phyloP scores from a whole-genome alignment of 495 filamentous ascomycete genomes.

The Hyaloscypha variabilis region DNA sequence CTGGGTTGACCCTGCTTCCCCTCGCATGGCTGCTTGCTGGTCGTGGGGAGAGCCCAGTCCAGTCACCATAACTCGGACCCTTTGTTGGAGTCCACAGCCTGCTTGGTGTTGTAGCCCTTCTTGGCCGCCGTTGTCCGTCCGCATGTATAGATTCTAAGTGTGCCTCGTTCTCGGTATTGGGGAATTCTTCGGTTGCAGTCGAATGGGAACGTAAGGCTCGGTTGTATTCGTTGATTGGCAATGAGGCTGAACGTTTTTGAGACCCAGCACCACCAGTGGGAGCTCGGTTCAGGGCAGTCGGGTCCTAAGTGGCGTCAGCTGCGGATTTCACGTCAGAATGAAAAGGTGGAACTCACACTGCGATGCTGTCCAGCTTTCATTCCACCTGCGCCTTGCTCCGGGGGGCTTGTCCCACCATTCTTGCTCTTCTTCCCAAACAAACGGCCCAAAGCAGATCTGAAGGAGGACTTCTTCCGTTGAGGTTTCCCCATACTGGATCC shows the following conservation, averaged over 20 bases:
- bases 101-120: conserved; percentile 40
- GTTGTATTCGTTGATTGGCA: conserved; percentile 56
- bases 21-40: conserved; percentile 56
- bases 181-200: conserved; percentile 39
- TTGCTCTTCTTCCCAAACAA: conserved; percentile 55
- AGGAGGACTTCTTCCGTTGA: conserved; percentile 50
- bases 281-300: conserved; percentile 37
- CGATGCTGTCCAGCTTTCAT: conserved; percentile 34
- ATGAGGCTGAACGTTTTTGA: conserved; percentile 50
- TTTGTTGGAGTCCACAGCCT: conserved; percentile 35
- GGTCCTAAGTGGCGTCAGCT: conserved; percentile 39
- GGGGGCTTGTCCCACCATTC: conserved; percentile 27
- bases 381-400: conserved; percentile 24
- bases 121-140: conserved; percentile 34
- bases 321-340: neutral
- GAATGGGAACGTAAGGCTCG: conserved; percentile 56
- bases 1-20: conserved; percentile 33
- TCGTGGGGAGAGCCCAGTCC: conserved; percentile 53
- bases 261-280: conserved; percentile 27
- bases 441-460: conserved; percentile 49
- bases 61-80: conserved; percentile 28
- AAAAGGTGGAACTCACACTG: conserved; percentile 43
- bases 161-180: conserved; percentile 47
- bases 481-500: conserved; percentile 33
- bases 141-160: conserved; percentile 45